Evolutionary conservation across 352 stramenopile genomes (phyloP), one percentile per base, ranked within the genome.

Genomic region (Phytophthora pinifolia): DNA sequence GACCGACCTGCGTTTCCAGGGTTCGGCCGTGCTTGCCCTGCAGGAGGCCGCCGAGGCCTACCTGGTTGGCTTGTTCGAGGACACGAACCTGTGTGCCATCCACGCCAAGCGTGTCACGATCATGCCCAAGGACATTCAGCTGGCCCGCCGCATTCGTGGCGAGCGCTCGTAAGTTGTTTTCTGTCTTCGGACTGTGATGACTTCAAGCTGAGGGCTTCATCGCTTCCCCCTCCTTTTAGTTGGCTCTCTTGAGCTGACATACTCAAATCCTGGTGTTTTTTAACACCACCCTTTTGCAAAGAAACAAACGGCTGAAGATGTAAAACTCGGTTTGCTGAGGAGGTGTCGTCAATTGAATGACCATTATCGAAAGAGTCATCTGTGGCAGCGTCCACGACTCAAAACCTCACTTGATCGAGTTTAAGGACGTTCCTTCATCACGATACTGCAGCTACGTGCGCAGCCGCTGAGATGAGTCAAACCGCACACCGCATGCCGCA

Each of bases 111-210:
- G 78, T 73, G 89, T 98, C 14, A 98, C 90, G 6, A 97, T 98
- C 68, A 97, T 97, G 91, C 87, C 88, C 20, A 97, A 97, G 74
- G 91, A 98, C 74, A 97, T 98, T 56, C 91, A 98, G 67, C 72
- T 98, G 34, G 93, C 91, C 20, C 78, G 89, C 65, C 86, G 92
- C 62, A 97, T 97, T 67, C 83, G 92, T 78, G 92, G 92, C 54
- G 81, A 91, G 62, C 79, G 79, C 38, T 90, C 80, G 49, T 90
- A 88, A 82, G 63, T 71, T 71, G 43, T 14, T 47, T 55, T 98
- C 94, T 62, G 20, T 22, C 20, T 22, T 22, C 20, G 20, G 20
- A 22, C 20, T 3, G 20, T 22, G 20, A 3, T 3, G 3, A 22
- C 20, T 27, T 2, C 22, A 27, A 27, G 22, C 22, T 27, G 22